Base-by-base conservation (phyloP, 441 rosid species). In the Bocquillonia castaneifolia region DNA sequence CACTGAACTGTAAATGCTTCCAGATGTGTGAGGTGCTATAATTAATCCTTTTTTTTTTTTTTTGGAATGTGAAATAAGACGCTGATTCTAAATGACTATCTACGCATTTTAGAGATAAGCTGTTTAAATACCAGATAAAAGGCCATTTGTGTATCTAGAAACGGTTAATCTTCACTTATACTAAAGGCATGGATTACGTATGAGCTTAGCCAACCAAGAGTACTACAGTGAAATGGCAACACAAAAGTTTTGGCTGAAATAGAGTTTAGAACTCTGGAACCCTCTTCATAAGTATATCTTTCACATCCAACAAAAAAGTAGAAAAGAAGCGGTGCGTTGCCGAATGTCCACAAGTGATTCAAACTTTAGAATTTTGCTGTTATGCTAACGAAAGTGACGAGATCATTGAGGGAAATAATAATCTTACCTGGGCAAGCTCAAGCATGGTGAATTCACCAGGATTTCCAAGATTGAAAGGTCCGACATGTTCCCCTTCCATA, bases 361-460 rank as follows among this genome's bases (percentile, higher is more conserved):
- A 57, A 17, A 6, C 18, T 17, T 57, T 6, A n/a, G n/a, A n/a
- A n/a, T n/a, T n/a, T n/a, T 22, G 31, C 47, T 36, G 10, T 52
- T 25, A 8, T 23, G 59, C 48, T 15, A 23, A 26, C 29, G 1
- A 0, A 51, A 65, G 3, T 29, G 5, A 51, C 5, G 23, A 20
- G 23, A 5, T 22, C 47, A 36, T 22, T 52, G 23, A 22, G 10
- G 23, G 26, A 13, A 31, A 53, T 28, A 32, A 20, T n/a, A 18
- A n/a, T 72, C 77, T 61, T 56, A 90, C 96, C 91, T 87, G 70
- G 55, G 97, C 97, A 52, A 91, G 95, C 75, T 91, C 97, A 68
- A 91, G 85, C 99, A 95, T 95, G 73, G 99, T 95, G 80, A 95
- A 95, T 89, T 95, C 99, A 47, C 99, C 99, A 0, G 99, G 99